Conservation (phyloP, 2,329 filamentous ascomycete genomes). For the Trichoderma simmonsii region DNA sequence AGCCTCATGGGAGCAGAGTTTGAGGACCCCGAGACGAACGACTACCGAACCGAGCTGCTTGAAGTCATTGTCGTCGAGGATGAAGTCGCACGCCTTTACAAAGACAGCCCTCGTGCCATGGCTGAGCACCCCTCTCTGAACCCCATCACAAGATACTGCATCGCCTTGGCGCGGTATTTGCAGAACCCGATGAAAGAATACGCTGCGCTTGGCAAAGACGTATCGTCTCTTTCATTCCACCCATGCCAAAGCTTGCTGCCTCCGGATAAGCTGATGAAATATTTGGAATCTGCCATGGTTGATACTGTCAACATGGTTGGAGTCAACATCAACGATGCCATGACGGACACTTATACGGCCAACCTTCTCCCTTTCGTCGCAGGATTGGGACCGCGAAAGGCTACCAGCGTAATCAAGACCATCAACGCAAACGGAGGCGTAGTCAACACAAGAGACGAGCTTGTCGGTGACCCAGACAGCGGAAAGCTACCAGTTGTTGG, state of each 20-base stretch:
- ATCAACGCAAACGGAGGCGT: constrained; percentile 88
- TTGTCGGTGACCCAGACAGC: constrained; percentile 82
- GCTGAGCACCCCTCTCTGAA: constrained; percentile 78
- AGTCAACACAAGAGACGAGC: constrained; percentile 78
- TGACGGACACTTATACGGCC: constrained; percentile 75
- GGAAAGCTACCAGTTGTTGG: constrained; percentile 77
- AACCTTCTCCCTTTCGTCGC: constrained; percentile 88
- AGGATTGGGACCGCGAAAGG: constrained; percentile 89
- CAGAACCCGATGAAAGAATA: constrained; percentile 97
- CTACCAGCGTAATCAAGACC: constrained; percentile 68
- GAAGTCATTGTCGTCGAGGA: constrained; percentile 94
- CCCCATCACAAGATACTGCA: constrained; percentile 81
- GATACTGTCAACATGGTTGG: constrained; percentile 98
- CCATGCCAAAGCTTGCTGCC: constrained; percentile 85
- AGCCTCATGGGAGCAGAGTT: constrained; percentile 77
- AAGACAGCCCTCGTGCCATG: constrained; percentile 77
- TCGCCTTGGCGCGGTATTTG: constrained; percentile 84
- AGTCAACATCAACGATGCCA: constrained; percentile 90
- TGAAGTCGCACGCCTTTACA: constrained; percentile 94
- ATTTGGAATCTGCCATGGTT: constrained; percentile 93
- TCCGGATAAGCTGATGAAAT: constrained; percentile 79
- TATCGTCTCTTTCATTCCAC: constrained; percentile 83
- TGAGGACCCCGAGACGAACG: constrained; percentile 71
- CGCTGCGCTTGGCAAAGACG: constrained; percentile 83
- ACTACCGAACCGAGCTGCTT: constrained; percentile 72